Evolutionary conservation across 139 green algal genomes (phyloP).

Genomic region (Tetradesmus lagerheimii): DNA sequence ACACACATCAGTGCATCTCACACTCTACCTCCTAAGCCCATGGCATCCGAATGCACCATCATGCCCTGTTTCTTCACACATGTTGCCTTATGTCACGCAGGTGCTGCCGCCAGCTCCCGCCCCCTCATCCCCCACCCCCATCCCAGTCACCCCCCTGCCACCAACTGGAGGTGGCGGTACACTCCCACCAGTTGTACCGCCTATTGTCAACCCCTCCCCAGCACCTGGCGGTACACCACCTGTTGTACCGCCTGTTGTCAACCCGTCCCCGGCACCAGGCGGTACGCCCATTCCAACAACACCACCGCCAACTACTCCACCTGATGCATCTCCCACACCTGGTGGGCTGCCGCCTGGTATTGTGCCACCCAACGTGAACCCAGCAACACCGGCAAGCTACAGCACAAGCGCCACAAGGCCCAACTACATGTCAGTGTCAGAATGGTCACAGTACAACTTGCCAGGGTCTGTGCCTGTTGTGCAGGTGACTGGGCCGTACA

Average conservation of each 20-base stretch:
- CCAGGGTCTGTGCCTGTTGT: neutral
- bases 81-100: neutral
- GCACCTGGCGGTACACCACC: constrained; percentile 1
- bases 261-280: neutral
- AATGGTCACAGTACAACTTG: neutral
- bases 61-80: too few relatives aligned
- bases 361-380: neutral
- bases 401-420: neutral
- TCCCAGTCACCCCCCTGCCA: neutral
- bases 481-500: neutral
- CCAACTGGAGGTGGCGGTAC: neutral
- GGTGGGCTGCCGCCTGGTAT: neutral
- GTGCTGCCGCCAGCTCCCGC: neutral
- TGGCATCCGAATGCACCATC: too few relatives aligned
- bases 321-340: neutral
- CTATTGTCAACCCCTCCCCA: constrained; percentile 9
- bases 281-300: neutral
- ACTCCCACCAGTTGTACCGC: constrained; percentile 15
- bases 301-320: neutral
- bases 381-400: neutral
- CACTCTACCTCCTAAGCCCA: too few relatives aligned
- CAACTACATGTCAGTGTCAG: neutral
- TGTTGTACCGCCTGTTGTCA: neutral
- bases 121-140: neutral
- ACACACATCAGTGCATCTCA: too few relatives aligned